A percentile compares a stretch with the other conserved stretches of the same genome.
Evolutionary conservation across 1,139 yeast genomes (phyloP).

Genomic region (Citeromyces hawaiiensis): DNA sequence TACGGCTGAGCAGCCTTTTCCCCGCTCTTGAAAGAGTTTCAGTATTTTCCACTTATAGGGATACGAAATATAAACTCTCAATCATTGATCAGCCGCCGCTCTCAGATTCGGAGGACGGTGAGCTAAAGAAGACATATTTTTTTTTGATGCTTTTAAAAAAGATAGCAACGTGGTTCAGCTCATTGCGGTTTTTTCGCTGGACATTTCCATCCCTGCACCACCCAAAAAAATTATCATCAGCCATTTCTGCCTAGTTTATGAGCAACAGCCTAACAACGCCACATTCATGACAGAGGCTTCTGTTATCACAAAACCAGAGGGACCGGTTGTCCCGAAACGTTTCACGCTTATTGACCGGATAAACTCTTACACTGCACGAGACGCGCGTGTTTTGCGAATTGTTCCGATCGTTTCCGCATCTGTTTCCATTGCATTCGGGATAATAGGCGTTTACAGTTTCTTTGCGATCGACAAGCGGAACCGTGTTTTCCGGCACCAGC

Average conservation of each 20-base stretch:
- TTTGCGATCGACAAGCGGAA: conserved; percentile 49
- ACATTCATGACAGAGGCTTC: neutral
- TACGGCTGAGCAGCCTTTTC: too few species aligned
- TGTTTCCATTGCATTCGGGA: conserved; percentile 41
- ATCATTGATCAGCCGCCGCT: too few species aligned
- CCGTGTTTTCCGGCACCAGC: conserved; percentile 56
- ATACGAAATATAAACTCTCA: too few species aligned
- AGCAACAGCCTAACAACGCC: neutral
- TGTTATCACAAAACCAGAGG: neutral
- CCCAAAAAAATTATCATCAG: neutral
- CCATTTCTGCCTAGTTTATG: neutral
- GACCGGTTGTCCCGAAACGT: neutral
- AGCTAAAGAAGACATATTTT: too few species aligned
- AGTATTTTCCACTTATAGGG: too few species aligned
- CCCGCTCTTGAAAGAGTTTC: too few species aligned
- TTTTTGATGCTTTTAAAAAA: too few species aligned
- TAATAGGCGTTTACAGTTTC: conserved; percentile 38
- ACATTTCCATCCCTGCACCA: neutral
- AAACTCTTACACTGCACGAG: neutral
- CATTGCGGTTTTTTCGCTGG: too few species aligned
- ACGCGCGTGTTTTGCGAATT: conserved; percentile 21
- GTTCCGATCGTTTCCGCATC: conserved; percentile 46
- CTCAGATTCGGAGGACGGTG: too few species aligned
- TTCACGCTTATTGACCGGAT: neutral
- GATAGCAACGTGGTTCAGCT: too few species aligned